These are phyloP conservation scores for Limnanthes douglasii DNA, from an alignment of 345 rosid species.

Conservation along the genomic window DNA sequence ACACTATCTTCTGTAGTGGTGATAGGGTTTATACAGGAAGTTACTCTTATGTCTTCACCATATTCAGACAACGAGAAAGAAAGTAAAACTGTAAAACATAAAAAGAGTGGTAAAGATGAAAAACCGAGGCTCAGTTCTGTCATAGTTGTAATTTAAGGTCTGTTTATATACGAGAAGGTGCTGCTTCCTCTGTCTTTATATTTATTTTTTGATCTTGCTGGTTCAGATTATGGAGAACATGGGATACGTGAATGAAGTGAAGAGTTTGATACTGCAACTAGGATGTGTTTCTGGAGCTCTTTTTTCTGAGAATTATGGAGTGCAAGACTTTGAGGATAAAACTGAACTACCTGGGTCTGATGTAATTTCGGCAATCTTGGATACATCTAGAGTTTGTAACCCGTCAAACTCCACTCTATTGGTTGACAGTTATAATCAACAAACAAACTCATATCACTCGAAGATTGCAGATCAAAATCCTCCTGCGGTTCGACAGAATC, in stretches of 20 bases:
- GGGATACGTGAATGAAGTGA: constrained; percentile 66
- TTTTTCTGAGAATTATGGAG: constrained; percentile 29
- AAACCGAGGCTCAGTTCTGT: too few relatives aligned
- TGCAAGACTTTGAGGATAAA: constrained; percentile 24
- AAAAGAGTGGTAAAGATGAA: too few relatives aligned
- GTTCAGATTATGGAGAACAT: constrained; percentile 74
- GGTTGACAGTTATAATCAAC: constrained; percentile 25
- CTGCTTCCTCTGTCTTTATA: too few relatives aligned
- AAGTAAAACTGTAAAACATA: too few relatives aligned
- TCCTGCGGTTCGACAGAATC: constrained; percentile 9
- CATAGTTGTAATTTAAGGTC: too few relatives aligned
- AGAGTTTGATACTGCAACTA: constrained; percentile 56
- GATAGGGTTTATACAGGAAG: too few relatives aligned
- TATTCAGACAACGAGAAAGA: too few relatives aligned
- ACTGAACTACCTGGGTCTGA: constrained; percentile 31
- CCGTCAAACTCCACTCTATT: constrained; percentile 13
- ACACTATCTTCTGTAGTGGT: too few relatives aligned
- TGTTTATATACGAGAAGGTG: too few relatives aligned
- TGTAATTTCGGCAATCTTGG: constrained; percentile 14
- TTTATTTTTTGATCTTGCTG: constrained; percentile 7
- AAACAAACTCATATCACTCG: constrained; percentile 20
- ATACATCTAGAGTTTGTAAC: constrained; percentile 17
- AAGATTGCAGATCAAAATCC: constrained; percentile 12
- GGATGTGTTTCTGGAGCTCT: constrained; percentile 70
- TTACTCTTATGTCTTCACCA: too few relatives aligned